These are phyloP conservation scores for Puccinia novopanici DNA, from an alignment of 1,284 basidiomycete genomes.

Conservation along the genomic window DNA sequence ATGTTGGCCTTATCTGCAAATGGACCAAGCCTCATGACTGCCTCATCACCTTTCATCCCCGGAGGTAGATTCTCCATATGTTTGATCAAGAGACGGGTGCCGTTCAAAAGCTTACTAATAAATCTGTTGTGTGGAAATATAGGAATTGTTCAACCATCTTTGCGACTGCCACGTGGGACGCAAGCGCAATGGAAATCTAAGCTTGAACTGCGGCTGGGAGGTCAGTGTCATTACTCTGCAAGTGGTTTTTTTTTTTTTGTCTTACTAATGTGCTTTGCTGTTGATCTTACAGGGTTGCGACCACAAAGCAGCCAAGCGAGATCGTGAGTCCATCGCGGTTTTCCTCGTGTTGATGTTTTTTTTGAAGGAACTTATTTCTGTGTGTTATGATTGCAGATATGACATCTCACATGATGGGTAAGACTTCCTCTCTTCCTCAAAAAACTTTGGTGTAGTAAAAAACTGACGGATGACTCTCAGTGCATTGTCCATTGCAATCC, in stretches of 20 bases:
- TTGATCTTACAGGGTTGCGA: slow-evolving; percentile 35
- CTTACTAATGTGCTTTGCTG: neutral
- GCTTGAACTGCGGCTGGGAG: slow-evolving; percentile 48
- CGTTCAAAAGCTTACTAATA: neutral
- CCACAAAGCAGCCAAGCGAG: slow-evolving; percentile 45
- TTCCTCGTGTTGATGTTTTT: neutral
- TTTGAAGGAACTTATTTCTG: neutral
- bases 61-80: slow-evolving; percentile 6
- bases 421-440: neutral
- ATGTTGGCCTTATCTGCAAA: slow-evolving; percentile 27
- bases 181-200: slow-evolving; percentile 48
- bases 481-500: slow-evolving; percentile 49
- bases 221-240: neutral
- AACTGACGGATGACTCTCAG: neutral
- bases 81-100: neutral
- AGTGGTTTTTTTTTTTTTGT: neutral
- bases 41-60: slow-evolving; percentile 7
- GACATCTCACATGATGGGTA: slow-evolving; percentile 51
- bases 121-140: neutral
- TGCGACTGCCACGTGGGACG: slow-evolving; percentile 48
- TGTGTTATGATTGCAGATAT: slow-evolving; percentile 29
- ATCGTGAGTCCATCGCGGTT: slow-evolving; percentile 33
- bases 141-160: slow-evolving; percentile 50
- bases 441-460: neutral
- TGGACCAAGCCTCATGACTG: slow-evolving; percentile 38